These are phyloP conservation scores for Kwoniella europaea DNA, from an alignment of 768 basidiomycete genomes.

Conservation along the genomic window DNA sequence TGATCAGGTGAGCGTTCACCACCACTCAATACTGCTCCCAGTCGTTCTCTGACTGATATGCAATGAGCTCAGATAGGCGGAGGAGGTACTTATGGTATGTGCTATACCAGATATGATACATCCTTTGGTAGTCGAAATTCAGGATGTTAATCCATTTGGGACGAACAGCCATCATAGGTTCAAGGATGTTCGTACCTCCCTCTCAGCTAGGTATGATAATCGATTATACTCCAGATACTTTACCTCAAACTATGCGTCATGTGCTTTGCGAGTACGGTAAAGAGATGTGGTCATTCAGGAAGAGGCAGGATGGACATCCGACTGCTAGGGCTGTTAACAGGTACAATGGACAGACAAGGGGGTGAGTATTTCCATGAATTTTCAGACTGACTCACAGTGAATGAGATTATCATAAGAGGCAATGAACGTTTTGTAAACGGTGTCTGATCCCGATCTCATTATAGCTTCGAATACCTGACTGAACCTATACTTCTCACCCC, in stretches of 20 bases:
- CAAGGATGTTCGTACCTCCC: slow-evolving; percentile 43
- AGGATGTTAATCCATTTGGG: not conserved
- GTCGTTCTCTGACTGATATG: not conserved
- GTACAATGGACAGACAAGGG: slow-evolving; percentile 29
- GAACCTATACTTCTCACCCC: slow-evolving; percentile 34
- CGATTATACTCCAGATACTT: slow-evolving; percentile 31
- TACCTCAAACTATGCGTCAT: slow-evolving; percentile 23
- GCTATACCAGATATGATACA: not conserved
- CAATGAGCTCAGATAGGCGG: slow-evolving; percentile 37
- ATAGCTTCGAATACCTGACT: slow-evolving; percentile 43
- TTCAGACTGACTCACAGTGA: not conserved
- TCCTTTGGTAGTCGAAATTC: not conserved
- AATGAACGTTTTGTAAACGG: not conserved
- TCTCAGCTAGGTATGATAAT: slow-evolving; percentile 40
- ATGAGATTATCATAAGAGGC: not conserved
- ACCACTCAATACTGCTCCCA: not conserved
- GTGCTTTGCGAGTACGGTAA: slow-evolving; percentile 28
- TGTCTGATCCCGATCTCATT: not conserved
- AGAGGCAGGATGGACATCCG: slow-evolving; percentile 31
- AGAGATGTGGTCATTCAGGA: slow-evolving; percentile 37
- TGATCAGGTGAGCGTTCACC: slow-evolving; percentile 27
- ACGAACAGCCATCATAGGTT: slow-evolving; percentile 40
- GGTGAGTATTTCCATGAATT: slow-evolving; percentile 11
- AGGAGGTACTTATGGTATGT: slow-evolving; percentile 43
- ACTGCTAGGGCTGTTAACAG: slow-evolving; percentile 40